These are phyloP conservation scores for Breviolum minutum DNA, from an alignment of 73 alveolate species.

Conservation along the genomic window DNA sequence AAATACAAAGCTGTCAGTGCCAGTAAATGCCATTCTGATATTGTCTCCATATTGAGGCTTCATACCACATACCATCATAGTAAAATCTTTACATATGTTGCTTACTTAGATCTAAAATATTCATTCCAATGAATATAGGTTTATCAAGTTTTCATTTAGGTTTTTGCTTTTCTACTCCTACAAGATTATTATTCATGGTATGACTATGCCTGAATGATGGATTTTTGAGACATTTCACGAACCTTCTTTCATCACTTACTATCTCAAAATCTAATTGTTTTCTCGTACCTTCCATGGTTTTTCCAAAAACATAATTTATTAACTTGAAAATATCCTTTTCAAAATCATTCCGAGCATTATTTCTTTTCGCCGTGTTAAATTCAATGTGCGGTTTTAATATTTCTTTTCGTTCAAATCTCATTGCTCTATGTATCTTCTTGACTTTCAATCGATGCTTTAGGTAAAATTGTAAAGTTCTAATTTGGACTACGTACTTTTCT, in stretches of 20 bases:
- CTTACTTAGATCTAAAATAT: conserved; percentile 12
- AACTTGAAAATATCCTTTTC: background rate
- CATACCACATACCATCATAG: conserved; percentile 15
- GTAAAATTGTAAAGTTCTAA: background rate
- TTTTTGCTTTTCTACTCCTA: background rate
- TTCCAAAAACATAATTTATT: background rate
- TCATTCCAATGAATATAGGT: background rate
- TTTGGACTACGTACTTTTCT: background rate
- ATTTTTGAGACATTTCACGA: background rate
- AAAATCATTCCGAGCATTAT: background rate
- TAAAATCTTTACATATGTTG: conserved; percentile 4
- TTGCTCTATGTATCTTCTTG: too few species aligned
- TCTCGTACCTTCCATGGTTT: background rate
- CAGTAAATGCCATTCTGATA: background rate
- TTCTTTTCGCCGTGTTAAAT: background rate
- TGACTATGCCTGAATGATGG: background rate
- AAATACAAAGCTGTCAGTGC: conserved; percentile 2
- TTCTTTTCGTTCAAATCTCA: background rate
- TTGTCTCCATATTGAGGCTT: background rate
- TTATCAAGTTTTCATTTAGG: background rate
- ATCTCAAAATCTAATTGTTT: background rate
- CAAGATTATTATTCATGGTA: background rate
- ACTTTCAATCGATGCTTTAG: background rate
- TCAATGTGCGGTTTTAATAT: conserved; percentile 9
- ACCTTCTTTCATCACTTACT: background rate